Conservation (phyloP, 148 eudicot genomes). For the Gaultheria prostrata region DNA sequence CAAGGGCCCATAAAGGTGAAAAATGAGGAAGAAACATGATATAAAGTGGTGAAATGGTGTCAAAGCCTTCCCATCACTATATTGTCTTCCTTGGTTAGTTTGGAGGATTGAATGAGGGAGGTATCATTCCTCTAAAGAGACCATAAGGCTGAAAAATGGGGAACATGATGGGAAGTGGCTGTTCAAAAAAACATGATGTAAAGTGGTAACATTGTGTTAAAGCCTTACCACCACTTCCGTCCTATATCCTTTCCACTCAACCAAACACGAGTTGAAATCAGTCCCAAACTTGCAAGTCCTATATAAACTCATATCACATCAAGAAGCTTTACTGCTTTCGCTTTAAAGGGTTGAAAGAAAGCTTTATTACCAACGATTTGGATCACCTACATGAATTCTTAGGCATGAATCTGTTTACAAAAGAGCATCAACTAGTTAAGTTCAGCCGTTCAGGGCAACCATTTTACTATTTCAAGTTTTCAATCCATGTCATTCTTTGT, state of each 20-base stretch:
- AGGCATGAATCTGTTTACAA: neutral
- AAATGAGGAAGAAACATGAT: neutral
- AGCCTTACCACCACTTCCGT: neutral
- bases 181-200: too few species aligned
- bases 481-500: neutral
- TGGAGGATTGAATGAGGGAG: neutral
- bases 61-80: neutral
- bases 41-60: neutral
- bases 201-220: neutral
- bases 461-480: neutral
- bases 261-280: neutral
- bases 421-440: neutral
- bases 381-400: neutral
- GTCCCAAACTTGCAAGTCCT: neutral
- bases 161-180: too few species aligned
- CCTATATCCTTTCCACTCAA: neutral
- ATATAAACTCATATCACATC: neutral
- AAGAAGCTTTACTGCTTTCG: neutral
- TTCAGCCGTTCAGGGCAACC: neutral
- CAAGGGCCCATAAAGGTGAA: neutral
- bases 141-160: neutral
- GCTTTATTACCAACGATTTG: neutral
- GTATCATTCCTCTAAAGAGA: neutral
- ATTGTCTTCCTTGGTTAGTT: neutral
- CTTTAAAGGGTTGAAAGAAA: neutral